phyloP scores from a whole-genome alignment of 169 alveolate species.

The Plasmodium coatneyi region DNA sequence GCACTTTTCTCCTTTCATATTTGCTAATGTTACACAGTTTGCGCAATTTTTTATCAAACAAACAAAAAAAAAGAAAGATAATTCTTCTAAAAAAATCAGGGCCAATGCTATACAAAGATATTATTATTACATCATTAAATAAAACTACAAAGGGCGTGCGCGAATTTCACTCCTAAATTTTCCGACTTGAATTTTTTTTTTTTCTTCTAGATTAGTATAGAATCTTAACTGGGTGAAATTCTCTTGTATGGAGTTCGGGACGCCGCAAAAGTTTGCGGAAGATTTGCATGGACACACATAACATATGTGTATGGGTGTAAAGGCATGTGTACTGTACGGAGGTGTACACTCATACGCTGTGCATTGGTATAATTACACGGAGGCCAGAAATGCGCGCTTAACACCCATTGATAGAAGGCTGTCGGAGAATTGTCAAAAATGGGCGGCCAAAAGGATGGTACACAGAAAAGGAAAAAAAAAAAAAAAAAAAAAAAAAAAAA shows the following conservation, averaged over 20 bases:
- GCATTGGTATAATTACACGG: background rate
- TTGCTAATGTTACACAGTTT: background rate
- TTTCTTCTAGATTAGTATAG: background rate
- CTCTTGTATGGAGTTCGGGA: background rate
- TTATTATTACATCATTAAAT: conserved; percentile 13
- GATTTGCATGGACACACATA: background rate
- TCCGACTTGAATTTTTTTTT: conserved; percentile 45
- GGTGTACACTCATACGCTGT: background rate
- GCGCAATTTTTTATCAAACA: background rate
- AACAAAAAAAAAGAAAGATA: background rate
- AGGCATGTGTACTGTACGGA: conserved; percentile 14
- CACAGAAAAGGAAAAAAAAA: background rate
- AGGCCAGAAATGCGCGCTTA: background rate
- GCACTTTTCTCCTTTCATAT: background rate
- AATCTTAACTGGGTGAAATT: background rate
- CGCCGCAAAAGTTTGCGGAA: background rate
- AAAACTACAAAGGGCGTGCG: conserved; percentile 36
- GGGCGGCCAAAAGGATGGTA: background rate
- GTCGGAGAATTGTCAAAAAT: background rate
- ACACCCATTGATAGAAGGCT: conserved; percentile 3
- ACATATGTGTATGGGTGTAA: background rate
- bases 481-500: background rate
- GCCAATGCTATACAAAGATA: background rate
- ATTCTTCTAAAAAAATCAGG: background rate
- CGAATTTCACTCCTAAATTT: conserved; percentile 1